Base-by-base conservation (phyloP, 1,139 yeast genomes). In the Debaryomycetaceae sp. region DNA sequence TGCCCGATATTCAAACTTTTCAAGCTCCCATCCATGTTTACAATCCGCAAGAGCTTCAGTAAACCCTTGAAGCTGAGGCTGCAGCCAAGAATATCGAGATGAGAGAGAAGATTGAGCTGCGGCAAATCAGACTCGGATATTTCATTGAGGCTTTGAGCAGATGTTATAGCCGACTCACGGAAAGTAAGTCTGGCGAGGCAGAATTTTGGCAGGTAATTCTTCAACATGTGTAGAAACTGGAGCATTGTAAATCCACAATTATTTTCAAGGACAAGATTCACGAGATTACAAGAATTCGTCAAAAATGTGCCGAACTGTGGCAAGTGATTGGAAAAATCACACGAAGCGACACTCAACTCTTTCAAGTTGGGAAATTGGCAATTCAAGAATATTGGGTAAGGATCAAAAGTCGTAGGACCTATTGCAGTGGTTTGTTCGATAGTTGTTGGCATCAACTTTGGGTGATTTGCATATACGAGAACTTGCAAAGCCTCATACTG, bases 51-150 rank as follows among this genome's bases (percentile, higher is more conserved):
- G 6, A 63, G 31, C 31, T 53, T 59, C 12, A 44, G 23, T 11
- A 63, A 41, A 1, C 67, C 68, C 16, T 42, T 46, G 15, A 43
- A 40, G 1, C 66, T 47, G 12, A 63, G 36, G 2, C 58, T 52
- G 13, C 53, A 47, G 3, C 58, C 51, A 35, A 57, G 57, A 7
- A 63, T 27, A 35, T 63, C 70, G 18, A 63, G 45, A n/a, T 39
- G 36, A 4, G 31, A 25, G n/a, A 62, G 37, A 3, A 33, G 16
- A 11, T 36, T 32, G 10, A 62, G 37, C 28, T 55, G 58, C 0
- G 38, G 41, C 15, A 62, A 43, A 27, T 54, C 58, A 7, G 35
- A 30, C 1, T 35, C 25, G 4, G 36, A 26, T 29, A 62, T 49
- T 29, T 59, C 60, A 16, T 43, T 47, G 36, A 55, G 41, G 26